Conservation (phyloP, 2,329 filamentous ascomycete genomes). For the Incumbomyces delicatus region DNA sequence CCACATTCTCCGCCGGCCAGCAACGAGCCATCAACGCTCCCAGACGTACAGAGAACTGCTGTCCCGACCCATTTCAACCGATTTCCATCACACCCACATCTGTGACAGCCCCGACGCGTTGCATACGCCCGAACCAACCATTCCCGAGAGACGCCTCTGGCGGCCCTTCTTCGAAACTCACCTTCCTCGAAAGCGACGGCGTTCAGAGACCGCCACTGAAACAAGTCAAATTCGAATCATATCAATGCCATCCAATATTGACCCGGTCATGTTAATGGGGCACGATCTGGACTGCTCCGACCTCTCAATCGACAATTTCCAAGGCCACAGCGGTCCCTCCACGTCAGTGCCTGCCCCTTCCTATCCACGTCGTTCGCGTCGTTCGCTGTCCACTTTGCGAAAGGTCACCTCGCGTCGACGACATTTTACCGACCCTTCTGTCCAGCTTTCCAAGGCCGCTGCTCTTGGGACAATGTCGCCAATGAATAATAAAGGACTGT, state of each 20-base stretch:
- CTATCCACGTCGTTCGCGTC: slow-evolving; percentile 18
- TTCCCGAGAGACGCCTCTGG: slow-evolving; percentile 21
- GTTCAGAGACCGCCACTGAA: slow-evolving; percentile 21
- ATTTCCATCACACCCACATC: slow-evolving; percentile 14
- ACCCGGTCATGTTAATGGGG: slow-evolving; percentile 13
- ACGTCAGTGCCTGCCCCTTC: neutral
- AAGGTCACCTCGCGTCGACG: slow-evolving; percentile 12
- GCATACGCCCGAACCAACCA: neutral
- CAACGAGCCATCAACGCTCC: slow-evolving; percentile 54
- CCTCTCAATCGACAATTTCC: neutral
- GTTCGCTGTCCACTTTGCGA: slow-evolving; percentile 26
- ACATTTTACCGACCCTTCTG: slow-evolving; percentile 20
- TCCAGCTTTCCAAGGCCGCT: slow-evolving; percentile 16
- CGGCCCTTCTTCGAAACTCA: slow-evolving; percentile 30
- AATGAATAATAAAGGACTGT: slow-evolving; percentile 15
- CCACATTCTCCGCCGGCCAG: slow-evolving; percentile 47
- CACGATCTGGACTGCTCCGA: slow-evolving; percentile 11
- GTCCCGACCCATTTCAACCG: slow-evolving; percentile 31
- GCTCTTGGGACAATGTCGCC: slow-evolving; percentile 18
- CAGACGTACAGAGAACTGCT: slow-evolving; percentile 32
- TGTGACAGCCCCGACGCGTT: neutral
- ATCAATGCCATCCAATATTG: neutral
- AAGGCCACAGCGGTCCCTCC: neutral
- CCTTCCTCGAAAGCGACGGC: slow-evolving; percentile 32
- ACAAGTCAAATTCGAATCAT: slow-evolving; percentile 4